Evolutionary conservation across 306 rosid species (phyloP), one percentile per base, ranked within the genome.

Genomic region (Gastrolobium villosum): DNA sequence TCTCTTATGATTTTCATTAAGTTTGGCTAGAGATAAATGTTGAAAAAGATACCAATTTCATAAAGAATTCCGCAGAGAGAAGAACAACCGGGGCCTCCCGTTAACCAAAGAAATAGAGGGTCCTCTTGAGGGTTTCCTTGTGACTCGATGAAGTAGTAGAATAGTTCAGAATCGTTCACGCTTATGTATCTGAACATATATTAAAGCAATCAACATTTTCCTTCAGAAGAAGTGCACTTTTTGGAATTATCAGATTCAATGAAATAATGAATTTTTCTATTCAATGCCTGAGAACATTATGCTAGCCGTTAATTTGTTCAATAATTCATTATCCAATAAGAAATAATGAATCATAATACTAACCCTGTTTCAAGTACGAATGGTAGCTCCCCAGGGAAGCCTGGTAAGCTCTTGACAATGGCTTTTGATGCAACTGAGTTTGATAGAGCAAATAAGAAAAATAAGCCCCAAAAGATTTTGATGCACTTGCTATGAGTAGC

Each of bases 51-150:
- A 61, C 83, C 83, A 13, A 39, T 61, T 70, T 71, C 83, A 79
- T 79, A 70, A 44, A 70, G 1, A 7, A 79, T 1, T 70, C 77
- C 77, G 30, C 2, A 0, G 45, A 70, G 32, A n/a, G 77, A 48
- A 11, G 72, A 36, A 50, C 83, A 79, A 13, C 77, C 83, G 37
- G 78, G 83, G 46, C 83, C 83, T 37, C 77, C 78, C 1, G 78
- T 13, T 6, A 79, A 26, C 83, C 83, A 79, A 43, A 70, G 70
- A 52, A 79, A 61, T 7, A 79, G 57, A n/a, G 78, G 83, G 31
- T 79, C 83, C 36, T 63, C 43, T 39, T 52, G 64, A 49, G 80
- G 80, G 36, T 76, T 65, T 39, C 80, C 26, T 20, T 20, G 26
- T 20, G 26, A 20, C 1, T 20, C 26, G 26, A 20, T 20, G 26